Evolutionary conservation across 208 protist genomes (phyloP).

Genomic region (Trypanosoma caninum): DNA sequence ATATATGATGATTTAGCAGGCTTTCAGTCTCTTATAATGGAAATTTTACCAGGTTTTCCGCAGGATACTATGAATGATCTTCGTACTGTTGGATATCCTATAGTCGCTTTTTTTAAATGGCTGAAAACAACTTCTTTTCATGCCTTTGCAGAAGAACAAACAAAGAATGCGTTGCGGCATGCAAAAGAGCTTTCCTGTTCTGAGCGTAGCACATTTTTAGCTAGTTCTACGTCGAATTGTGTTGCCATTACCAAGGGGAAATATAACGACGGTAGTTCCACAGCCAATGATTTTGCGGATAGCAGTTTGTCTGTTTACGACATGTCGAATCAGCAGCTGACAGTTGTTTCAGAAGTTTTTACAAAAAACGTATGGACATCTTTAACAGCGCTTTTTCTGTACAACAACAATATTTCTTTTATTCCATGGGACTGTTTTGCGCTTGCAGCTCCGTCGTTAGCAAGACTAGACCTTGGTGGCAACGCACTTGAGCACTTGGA

Average conservation of each 20-base stretch:
- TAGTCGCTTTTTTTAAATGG: constrained; percentile 38
- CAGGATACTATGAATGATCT: constrained; percentile 22
- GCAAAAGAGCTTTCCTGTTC: constrained; percentile 7
- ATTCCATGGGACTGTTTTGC: constrained; percentile 53
- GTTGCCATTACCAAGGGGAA: constrained; percentile 27
- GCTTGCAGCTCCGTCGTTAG: constrained; percentile 42
- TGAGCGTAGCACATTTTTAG: not conserved
- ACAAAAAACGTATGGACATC: constrained; percentile 15
- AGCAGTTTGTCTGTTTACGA: constrained; percentile 29
- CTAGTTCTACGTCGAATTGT: too few species aligned
- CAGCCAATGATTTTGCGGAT: constrained; percentile 9
- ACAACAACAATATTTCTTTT: constrained; percentile 43
- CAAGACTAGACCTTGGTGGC: constrained; percentile 45
- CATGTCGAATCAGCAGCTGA: constrained; percentile 38
- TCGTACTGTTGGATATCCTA: constrained; percentile 24
- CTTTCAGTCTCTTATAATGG: constrained; percentile 13
- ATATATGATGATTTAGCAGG: constrained; percentile 18
- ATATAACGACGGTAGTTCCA: constrained; percentile 30
- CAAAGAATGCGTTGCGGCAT: constrained; percentile 27
- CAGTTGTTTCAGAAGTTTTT: constrained; percentile 32
- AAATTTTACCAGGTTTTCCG: constrained; percentile 4
- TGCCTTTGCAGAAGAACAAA: constrained; percentile 40
- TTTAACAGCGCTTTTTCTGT: constrained; percentile 52
- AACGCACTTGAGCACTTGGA: constrained; percentile 29
- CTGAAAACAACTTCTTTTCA: constrained; percentile 32